Percentiles rank a stretch among this genome's conserved stretches.
Evolutionary conservation across 495 filamentous ascomycete genomes (phyloP).

Genomic region (Penicillium subrubescens): DNA sequence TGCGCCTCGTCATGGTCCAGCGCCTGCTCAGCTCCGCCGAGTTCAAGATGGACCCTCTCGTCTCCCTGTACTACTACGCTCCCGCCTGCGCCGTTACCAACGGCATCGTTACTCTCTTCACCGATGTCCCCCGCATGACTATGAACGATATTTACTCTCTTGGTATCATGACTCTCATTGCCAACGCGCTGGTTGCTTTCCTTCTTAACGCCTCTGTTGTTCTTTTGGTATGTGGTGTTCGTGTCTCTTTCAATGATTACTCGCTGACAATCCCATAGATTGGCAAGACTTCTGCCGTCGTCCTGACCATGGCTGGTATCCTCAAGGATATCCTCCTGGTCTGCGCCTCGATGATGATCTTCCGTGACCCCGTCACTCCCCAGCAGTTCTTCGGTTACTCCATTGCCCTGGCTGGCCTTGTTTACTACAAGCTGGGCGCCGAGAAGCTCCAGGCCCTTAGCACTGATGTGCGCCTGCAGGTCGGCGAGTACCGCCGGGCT

Average conservation of each 20-base stretch:
- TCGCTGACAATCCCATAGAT: constrained; percentile 61
- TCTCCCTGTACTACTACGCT: constrained; percentile 92
- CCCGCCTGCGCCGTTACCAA: constrained; percentile 87
- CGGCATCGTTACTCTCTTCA: constrained; percentile 67
- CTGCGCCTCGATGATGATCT: constrained; percentile 81
- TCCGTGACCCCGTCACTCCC: constrained; percentile 73
- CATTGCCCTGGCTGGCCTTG: constrained; percentile 81
- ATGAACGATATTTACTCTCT: constrained; percentile 71
- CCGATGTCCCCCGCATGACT: constrained; percentile 68
- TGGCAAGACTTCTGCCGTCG: constrained; percentile 90
- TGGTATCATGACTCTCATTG: constrained; percentile 69
- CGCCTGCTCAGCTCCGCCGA: constrained; percentile 78
- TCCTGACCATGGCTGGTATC: constrained; percentile 92
- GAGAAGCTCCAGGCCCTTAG: constrained; percentile 71
- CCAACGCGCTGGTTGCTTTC: constrained; percentile 81
- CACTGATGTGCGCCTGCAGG: constrained; percentile 54
- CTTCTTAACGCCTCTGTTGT: constrained; percentile 85
- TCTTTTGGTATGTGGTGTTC: constrained; percentile 65
- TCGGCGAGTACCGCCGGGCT: constrained; percentile 54
- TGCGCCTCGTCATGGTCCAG: constrained; percentile 86
- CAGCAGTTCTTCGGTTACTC: constrained; percentile 90
- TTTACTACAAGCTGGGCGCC: constrained; percentile 91
- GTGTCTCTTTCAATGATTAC: not conserved
- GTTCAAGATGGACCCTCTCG: constrained; percentile 94
- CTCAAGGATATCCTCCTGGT: constrained; percentile 96